Evolutionary conservation across 768 basidiomycete genomes (phyloP).

Genomic region (Agrocybe pediades): DNA sequence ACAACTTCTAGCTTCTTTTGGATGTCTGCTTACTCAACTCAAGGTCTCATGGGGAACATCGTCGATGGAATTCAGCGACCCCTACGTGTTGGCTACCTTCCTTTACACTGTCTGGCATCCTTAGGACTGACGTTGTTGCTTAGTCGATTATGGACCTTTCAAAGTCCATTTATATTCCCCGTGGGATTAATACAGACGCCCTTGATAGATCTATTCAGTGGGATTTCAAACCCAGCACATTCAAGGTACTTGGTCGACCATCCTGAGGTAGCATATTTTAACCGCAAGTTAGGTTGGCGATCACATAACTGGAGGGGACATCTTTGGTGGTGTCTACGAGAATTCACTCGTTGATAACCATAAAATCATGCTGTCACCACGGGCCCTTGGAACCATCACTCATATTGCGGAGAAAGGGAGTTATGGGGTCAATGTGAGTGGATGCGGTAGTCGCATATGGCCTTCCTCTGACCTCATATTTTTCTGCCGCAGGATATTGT

Average conservation of each 20-base stretch:
- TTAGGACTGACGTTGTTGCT: conserved; percentile 11
- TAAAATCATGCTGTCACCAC: conserved; percentile 95
- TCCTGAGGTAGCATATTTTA: conserved; percentile 1
- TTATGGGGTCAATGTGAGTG: conserved; percentile 82
- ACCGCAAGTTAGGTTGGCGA: conserved; percentile 73
- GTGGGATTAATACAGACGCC: conserved; percentile 97
- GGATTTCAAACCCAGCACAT: conserved; percentile 89
- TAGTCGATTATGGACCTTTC: conserved; percentile 94
- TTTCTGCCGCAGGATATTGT: conserved; percentile 75
- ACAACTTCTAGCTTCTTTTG: conserved; percentile 18
- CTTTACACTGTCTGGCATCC: background rate
- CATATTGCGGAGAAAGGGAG: conserved; percentile 92
- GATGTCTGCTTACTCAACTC: background rate
- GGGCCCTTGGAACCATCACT: conserved; percentile 94
- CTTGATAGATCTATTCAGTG: conserved; percentile 87
- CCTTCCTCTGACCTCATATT: background rate
- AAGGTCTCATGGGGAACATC: conserved; percentile 99
- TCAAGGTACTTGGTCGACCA: conserved; percentile 53
- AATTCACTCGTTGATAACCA: conserved; percentile 96
- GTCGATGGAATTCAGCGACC: conserved; percentile 97
- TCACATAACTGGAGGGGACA: conserved; percentile 95
- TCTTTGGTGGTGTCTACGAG: conserved; percentile 94
- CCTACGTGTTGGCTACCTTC: conserved; percentile 60
- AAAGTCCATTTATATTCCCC: conserved; percentile 99
- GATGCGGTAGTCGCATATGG: conserved; percentile 7